Conservation (phyloP, 2,329 filamentous ascomycete species). For the Cadophora sp. region DNA sequence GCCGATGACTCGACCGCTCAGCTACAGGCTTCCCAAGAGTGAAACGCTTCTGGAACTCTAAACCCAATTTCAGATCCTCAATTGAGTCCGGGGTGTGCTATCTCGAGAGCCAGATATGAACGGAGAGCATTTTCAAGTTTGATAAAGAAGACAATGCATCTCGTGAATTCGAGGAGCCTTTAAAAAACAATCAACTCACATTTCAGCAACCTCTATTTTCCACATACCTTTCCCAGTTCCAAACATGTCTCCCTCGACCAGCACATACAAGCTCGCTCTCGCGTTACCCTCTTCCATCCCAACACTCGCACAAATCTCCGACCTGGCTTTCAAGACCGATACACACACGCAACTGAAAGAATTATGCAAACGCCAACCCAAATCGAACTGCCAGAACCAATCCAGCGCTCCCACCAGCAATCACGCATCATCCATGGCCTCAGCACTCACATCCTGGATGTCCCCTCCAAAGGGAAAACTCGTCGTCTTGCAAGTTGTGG, state of each 20-base stretch:
- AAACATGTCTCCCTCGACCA: background rate
- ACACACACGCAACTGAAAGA: constrained; percentile 30
- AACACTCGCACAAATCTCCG: constrained; percentile 17
- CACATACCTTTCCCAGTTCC: too few species aligned
- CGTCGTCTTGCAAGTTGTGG: background rate
- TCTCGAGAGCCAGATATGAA: background rate
- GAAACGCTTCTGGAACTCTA: background rate
- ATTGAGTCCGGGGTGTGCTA: background rate
- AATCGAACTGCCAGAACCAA: too few species aligned
- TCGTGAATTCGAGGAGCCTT: too few species aligned
- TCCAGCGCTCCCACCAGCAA: background rate
- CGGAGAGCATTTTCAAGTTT: too few species aligned
- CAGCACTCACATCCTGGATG: constrained; percentile 13
- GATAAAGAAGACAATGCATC: too few species aligned
- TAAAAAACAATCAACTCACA: too few species aligned
- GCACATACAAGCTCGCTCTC: background rate
- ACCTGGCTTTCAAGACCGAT: constrained; percentile 22
- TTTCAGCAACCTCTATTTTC: too few species aligned
- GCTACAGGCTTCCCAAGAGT: background rate
- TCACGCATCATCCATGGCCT: constrained; percentile 7
- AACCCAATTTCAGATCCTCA: too few species aligned
- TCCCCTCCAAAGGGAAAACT: background rate
- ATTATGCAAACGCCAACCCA: constrained; percentile 12
- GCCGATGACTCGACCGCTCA: background rate
- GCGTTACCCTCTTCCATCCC: constrained; percentile 5